Percentiles rank a stretch among this genome's conserved stretches.
Evolutionary conservation across 2,329 filamentous ascomycete species (phyloP).

Genomic region (Neofusicoccum sp.): DNA sequence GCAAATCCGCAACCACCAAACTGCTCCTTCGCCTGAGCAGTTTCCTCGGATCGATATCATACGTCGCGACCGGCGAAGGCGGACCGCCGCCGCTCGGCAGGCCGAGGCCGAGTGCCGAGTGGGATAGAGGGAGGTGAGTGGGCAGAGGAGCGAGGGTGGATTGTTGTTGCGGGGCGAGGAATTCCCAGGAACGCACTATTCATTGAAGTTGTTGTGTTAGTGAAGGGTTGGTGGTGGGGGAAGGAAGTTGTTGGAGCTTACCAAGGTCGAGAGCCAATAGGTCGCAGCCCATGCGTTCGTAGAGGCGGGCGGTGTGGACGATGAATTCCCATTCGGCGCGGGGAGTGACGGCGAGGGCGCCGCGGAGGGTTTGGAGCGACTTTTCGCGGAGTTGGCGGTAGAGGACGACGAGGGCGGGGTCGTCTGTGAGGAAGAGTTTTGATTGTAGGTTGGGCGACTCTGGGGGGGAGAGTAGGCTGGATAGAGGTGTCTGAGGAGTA

Average conservation of each 20-base stretch:
- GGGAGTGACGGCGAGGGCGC: slow-evolving; percentile 77
- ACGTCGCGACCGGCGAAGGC: slow-evolving; percentile 28
- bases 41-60: slow-evolving; percentile 60
- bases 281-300: slow-evolving; percentile 91
- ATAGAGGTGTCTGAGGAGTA: slow-evolving; percentile 80
- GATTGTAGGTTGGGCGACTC: slow-evolving; percentile 68
- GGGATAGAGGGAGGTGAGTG: not conserved
- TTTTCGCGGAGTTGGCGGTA: slow-evolving; percentile 83
- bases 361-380: slow-evolving; percentile 77
- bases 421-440: slow-evolving; percentile 81
- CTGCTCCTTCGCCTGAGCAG: slow-evolving; percentile 71
- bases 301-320: slow-evolving; percentile 78
- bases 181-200: slow-evolving; percentile 78
- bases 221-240: slow-evolving; percentile 21
- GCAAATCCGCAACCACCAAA: slow-evolving; percentile 74
- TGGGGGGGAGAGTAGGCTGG: slow-evolving; percentile 68
- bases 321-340: slow-evolving; percentile 86
- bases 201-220: slow-evolving; percentile 8
- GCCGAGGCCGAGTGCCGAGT: not conserved
- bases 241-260: slow-evolving; percentile 44
- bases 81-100: slow-evolving; percentile 20
- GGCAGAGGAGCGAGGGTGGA: slow-evolving; percentile 26
- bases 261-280: slow-evolving; percentile 80
- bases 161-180: slow-evolving; percentile 46
- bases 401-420: slow-evolving; percentile 82